These are phyloP conservation scores for Starmerella asiatica DNA, from an alignment of 805 yeast species.

Conservation along the genomic window DNA sequence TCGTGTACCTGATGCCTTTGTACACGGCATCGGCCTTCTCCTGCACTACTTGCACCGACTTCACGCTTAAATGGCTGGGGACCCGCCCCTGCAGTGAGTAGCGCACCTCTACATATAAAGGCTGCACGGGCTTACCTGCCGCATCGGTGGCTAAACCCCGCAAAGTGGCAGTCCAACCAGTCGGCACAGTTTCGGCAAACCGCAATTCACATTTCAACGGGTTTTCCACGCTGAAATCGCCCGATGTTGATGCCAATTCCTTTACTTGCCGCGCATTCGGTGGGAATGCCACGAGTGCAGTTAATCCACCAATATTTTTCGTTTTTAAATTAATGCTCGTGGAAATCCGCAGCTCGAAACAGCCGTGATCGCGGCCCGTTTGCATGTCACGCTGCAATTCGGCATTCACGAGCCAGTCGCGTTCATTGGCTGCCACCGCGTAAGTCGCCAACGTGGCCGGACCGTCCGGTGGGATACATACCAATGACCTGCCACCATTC, in stretches of 20 bases:
- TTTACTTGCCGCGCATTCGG: conserved; percentile 29
- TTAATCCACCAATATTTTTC: conserved; percentile 36
- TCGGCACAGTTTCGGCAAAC: conserved; percentile 41
- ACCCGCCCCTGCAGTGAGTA: conserved; percentile 50
- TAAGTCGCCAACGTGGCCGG: conserved; percentile 49
- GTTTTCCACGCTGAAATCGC: conserved; percentile 47
- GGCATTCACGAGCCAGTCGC: conserved; percentile 35
- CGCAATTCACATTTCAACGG: conserved; percentile 36
- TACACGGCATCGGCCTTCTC: conserved; percentile 58
- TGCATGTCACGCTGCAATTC: conserved; percentile 36
- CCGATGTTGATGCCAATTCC: conserved; percentile 55
- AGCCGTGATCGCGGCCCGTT: conserved; percentile 40
- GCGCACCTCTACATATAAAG: conserved; percentile 17
- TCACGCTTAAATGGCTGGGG: conserved; percentile 35
- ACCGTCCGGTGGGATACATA: conserved; percentile 86
- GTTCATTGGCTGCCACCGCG: conserved; percentile 38
- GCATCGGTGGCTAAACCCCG: conserved; percentile 36
- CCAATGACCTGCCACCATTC: conserved; percentile 33
- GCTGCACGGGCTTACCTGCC: conserved; percentile 17
- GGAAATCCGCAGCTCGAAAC: conserved; percentile 47
- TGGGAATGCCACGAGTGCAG: conserved; percentile 31
- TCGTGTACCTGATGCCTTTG: conserved; percentile 78
- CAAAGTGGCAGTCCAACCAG: conserved; percentile 56
- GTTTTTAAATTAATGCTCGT: conserved; percentile 36
- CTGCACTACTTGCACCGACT: conserved; percentile 24